Evolutionary conservation across 345 rosid species (phyloP).

Genomic region (Theobroma cacao): DNA sequence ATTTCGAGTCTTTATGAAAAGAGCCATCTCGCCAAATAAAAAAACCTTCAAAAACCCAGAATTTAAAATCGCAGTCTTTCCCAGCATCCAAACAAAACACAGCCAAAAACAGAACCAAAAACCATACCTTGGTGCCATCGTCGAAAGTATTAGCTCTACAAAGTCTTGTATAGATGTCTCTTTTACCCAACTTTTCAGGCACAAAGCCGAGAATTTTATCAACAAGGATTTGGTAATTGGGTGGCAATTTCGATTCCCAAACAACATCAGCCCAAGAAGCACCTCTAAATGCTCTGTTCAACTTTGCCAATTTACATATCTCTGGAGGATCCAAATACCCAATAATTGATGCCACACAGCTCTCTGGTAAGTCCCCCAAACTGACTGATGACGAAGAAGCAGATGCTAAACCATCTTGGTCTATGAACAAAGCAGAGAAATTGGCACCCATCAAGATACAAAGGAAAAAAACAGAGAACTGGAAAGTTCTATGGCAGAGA

Average conservation of each 20-base stretch:
- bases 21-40: background rate
- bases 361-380: constrained; percentile 83
- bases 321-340: constrained; percentile 73
- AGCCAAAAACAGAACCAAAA: background rate
- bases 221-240: constrained; percentile 52
- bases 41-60: background rate
- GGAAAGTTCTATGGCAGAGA: constrained; percentile 1
- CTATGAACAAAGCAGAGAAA: constrained; percentile 37
- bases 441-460: constrained; percentile 60
- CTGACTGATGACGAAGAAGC: constrained; percentile 28
- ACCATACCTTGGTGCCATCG: constrained; percentile 65
- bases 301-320: constrained; percentile 67
- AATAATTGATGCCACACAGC: constrained; percentile 71
- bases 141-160: constrained; percentile 66
- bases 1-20: background rate
- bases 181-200: constrained; percentile 44
- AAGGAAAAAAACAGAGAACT: constrained; percentile 7
- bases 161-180: constrained; percentile 67
- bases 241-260: constrained; percentile 92
- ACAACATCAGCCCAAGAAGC: constrained; percentile 96
- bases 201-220: constrained; percentile 47
- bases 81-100: background rate
- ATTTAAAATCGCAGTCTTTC: background rate
- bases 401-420: constrained; percentile 19
- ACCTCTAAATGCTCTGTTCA: constrained; percentile 76